Conservation (phyloP, 768 basidiomycete species). For the Gloeopeniophorella convolvens region DNA sequence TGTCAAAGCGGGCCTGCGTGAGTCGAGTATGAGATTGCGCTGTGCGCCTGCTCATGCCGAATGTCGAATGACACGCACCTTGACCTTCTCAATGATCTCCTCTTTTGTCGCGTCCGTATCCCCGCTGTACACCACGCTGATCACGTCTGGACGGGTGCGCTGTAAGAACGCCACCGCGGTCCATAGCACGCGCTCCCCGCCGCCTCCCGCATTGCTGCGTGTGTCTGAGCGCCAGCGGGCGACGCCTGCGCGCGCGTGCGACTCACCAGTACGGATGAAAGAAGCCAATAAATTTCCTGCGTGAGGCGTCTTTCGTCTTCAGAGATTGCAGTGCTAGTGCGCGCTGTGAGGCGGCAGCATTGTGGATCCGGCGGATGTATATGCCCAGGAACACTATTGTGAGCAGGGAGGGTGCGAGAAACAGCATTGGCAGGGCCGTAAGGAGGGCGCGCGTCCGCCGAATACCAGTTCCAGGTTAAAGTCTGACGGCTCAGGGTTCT, state of each 20-base stretch:
- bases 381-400: neutral
- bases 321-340: slow-evolving; percentile 3
- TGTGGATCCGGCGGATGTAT: neutral
- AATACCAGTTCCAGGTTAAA: too few species aligned
- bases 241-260: neutral
- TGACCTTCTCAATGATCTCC: slow-evolving; percentile 72
- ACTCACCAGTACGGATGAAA: slow-evolving; percentile 95
- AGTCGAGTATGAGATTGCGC: neutral
- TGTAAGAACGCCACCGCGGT: slow-evolving; percentile 78
- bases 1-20: slow-evolving; percentile 71
- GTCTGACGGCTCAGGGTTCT: too few species aligned
- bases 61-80: slow-evolving; percentile 39
- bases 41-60: neutral
- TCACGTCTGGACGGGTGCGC: slow-evolving; percentile 50
- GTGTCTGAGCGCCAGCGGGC: neutral
- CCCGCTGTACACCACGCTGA: slow-evolving; percentile 85
- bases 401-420: neutral
- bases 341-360: neutral
- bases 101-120: slow-evolving; percentile 77
- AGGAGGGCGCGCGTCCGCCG: neutral
- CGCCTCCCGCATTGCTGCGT: slow-evolving; percentile 87
- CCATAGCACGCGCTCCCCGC: slow-evolving; percentile 95
- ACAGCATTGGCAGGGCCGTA: slow-evolving; percentile 1
- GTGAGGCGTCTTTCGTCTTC: slow-evolving; percentile 3
- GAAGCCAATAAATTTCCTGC: slow-evolving; percentile 58